Conservation (phyloP, 2,329 filamentous ascomycete species). For the Ustilaginoidea virens region DNA sequence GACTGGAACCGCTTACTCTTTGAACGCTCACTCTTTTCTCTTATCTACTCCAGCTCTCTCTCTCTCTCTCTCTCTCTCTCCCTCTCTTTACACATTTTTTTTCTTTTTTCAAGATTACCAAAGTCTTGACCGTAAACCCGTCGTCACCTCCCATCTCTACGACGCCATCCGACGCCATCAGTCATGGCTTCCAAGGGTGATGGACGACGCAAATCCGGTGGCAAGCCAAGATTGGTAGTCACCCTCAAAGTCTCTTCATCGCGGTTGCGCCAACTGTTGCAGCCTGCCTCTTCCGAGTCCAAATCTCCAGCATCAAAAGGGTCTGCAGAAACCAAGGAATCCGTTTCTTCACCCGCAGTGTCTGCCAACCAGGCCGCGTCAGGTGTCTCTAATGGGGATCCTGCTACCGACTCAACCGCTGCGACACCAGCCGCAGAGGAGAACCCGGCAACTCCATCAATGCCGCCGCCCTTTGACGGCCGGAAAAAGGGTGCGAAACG, state of each 20-base stretch:
- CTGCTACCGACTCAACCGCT: constrained; percentile 42
- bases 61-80: too few relatives aligned
- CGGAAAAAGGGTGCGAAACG: constrained; percentile 61
- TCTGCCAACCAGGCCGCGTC: constrained; percentile 23
- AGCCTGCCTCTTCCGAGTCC: constrained; percentile 26
- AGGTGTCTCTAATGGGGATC: constrained; percentile 34
- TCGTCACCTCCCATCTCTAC: background rate
- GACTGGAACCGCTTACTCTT: too few relatives aligned
- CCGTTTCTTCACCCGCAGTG: constrained; percentile 28
- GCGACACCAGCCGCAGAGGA: constrained; percentile 41
- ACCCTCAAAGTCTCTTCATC: constrained; percentile 36
- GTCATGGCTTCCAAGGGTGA: constrained; percentile 22
- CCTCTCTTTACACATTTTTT: too few relatives aligned
- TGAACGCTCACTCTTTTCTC: too few relatives aligned
- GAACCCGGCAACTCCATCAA: constrained; percentile 38
- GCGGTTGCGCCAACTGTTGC: constrained; percentile 34
- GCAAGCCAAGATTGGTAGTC: constrained; percentile 25
- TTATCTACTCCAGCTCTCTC: too few relatives aligned
- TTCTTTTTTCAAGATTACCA: too few relatives aligned
- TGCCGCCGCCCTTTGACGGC: constrained; percentile 45
- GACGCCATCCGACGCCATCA: too few relatives aligned
- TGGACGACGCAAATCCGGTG: constrained; percentile 22
- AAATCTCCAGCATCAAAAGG: constrained; percentile 23
- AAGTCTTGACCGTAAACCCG: too few relatives aligned
- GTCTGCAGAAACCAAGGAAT: constrained; percentile 18